A percentile compares a stretch with the other conserved stretches of the same genome.
These are phyloP conservation scores for Kalmusia sp. DNA, from an alignment of 2,329 filamentous ascomycete genomes.

Conservation along the genomic window DNA sequence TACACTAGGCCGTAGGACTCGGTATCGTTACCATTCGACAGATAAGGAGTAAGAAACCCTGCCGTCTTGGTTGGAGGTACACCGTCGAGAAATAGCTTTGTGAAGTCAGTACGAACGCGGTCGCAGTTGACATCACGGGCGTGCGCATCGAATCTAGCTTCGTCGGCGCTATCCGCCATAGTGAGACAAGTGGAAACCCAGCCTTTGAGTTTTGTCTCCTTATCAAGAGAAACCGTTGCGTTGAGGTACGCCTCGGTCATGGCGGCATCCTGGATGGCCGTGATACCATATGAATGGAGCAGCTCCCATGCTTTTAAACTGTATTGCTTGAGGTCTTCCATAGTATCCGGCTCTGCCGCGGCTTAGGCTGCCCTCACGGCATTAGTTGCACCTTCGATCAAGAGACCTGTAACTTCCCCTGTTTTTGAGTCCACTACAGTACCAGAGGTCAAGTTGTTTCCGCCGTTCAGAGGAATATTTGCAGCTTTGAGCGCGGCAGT, in stretches of 20 bases:
- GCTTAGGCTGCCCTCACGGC: not conserved
- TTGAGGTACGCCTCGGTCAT: not conserved
- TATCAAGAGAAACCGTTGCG: not conserved
- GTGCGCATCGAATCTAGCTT: not conserved
- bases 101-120: not conserved
- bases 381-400: not conserved
- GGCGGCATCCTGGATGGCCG: not conserved
- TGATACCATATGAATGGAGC: not conserved
- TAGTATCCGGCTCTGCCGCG: not conserved
- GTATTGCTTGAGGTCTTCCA: not conserved
- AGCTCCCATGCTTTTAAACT: not conserved
- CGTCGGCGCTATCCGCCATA: not conserved
- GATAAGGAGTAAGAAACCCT: not conserved
- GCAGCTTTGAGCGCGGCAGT: too few relatives aligned
- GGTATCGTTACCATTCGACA: not conserved
- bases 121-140: not conserved
- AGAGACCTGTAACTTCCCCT: not conserved
- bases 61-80: not conserved
- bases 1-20: not conserved
- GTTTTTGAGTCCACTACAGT: not conserved
- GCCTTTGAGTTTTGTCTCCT: not conserved
- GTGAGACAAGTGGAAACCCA: not conserved
- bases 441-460: not conserved
- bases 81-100: not conserved
- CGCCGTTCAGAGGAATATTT: not conserved